Conservation (phyloP, 2,329 filamentous ascomycete species). For the Orbilia ellipsospora region DNA sequence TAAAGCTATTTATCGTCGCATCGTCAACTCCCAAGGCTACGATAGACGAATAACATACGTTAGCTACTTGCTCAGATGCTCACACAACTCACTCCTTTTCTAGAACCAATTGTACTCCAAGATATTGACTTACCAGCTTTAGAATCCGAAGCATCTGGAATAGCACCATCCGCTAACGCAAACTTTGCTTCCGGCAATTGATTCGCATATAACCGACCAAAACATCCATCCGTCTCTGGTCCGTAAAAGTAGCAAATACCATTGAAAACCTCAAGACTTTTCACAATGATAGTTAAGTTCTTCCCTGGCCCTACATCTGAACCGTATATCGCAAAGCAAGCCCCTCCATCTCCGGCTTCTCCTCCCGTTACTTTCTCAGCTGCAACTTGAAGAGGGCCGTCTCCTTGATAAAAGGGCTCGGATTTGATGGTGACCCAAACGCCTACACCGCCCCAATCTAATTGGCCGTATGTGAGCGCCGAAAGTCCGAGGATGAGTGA, state of each 20-base stretch:
- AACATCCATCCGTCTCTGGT: background rate
- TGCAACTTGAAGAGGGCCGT: background rate
- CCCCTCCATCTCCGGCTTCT: too few species aligned
- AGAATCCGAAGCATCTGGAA: background rate
- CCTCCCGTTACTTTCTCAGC: too few species aligned
- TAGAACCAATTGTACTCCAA: too few species aligned
- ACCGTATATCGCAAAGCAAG: too few species aligned
- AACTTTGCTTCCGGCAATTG: background rate
- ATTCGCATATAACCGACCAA: background rate
- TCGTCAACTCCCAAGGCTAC: too few species aligned
- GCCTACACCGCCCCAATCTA: conserved; percentile 9
- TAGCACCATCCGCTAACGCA: background rate
- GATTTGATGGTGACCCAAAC: conserved; percentile 5
- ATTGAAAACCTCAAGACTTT: background rate
- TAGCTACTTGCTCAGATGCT: too few species aligned
- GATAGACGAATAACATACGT: too few species aligned
- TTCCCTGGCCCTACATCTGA: background rate
- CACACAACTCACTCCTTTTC: too few species aligned
- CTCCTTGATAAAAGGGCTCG: background rate
- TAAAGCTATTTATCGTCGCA: too few species aligned
- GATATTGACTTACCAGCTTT: too few species aligned
- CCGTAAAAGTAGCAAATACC: background rate
- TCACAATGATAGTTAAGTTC: background rate
- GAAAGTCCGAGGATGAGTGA: background rate
- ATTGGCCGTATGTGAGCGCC: background rate